These are phyloP conservation scores for Talaromyces nanjingensis DNA, from an alignment of 495 filamentous ascomycete genomes.

Conservation along the genomic window DNA sequence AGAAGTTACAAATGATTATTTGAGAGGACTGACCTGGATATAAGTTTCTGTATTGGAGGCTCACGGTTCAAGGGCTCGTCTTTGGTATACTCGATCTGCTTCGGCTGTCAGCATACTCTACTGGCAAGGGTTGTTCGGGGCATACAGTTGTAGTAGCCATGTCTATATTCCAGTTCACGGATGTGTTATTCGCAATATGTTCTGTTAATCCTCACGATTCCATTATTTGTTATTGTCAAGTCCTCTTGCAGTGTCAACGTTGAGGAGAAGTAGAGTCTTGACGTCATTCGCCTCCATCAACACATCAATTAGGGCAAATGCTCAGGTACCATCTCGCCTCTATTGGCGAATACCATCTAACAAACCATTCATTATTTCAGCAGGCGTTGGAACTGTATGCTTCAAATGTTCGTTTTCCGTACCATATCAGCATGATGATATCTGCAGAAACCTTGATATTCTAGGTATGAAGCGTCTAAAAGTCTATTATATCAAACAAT, in stretches of 20 bases:
- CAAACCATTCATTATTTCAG: neutral
- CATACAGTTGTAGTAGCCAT: neutral
- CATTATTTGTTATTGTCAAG: neutral
- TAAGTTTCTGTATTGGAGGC: constrained; percentile 28
- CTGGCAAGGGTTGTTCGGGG: neutral
- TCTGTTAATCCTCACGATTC: neutral
- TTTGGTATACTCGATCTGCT: constrained; percentile 26
- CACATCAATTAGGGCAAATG: neutral
- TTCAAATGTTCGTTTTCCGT: no score
- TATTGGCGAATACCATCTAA: neutral
- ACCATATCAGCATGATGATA: no score
- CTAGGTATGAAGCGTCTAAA: neutral
- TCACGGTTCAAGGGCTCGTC: constrained; percentile 40
- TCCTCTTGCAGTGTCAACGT: neutral
- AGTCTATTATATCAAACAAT: neutral
- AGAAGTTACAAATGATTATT: neutral
- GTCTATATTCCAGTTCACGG: neutral
- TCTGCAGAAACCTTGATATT: no score
- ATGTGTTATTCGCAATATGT: neutral
- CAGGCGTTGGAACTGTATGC: no score
- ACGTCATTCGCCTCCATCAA: neutral
- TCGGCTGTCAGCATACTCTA: neutral
- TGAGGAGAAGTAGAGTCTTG: neutral
- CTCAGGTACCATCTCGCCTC: neutral
- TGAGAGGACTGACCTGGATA: constrained; percentile 21